A percentile compares a stretch with the other conserved stretches of the same genome.
These are phyloP conservation scores for Petunia hybrid DNA, from an alignment of 305 asterid genomes.

Conservation along the genomic window DNA sequence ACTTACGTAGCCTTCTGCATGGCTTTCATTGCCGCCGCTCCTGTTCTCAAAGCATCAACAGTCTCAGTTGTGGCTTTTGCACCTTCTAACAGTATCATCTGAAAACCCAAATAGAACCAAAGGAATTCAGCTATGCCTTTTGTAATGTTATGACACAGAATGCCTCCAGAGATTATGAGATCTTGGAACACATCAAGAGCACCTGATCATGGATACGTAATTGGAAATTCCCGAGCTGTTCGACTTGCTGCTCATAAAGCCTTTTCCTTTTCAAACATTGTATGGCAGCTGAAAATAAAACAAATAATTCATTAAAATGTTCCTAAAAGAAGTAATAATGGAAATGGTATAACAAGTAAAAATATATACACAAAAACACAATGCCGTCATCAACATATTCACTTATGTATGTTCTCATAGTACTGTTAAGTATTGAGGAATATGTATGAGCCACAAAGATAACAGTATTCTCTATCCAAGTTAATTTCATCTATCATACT, in stretches of 20 bases:
- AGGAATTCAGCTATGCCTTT: not conserved
- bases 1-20: slow-evolving; percentile 90
- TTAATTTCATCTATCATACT: not conserved
- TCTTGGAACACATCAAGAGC: not conserved
- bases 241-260: slow-evolving; percentile 80
- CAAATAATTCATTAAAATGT: not conserved
- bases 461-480: not conserved
- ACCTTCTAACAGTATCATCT: slow-evolving; percentile 88
- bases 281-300: slow-evolving; percentile 61
- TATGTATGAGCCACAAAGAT: slow-evolving; percentile 2
- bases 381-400: not conserved
- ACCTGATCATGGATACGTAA: slow-evolving; percentile 86
- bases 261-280: slow-evolving; percentile 82
- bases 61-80: slow-evolving; percentile 89
- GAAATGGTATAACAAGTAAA: not conserved
- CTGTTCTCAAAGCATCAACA: slow-evolving; percentile 83
- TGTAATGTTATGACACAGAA: not conserved
- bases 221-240: slow-evolving; percentile 78
- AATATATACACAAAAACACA: not conserved
- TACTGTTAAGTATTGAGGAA: not conserved
- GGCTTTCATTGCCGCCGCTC: slow-evolving; percentile 86
- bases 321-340: not conserved
- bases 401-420: not conserved
- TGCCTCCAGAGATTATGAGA: not conserved
- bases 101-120: slow-evolving; percentile 34